Conservation (phyloP, 2,329 filamentous ascomycete species). For the Stromatinia cepivora region DNA sequence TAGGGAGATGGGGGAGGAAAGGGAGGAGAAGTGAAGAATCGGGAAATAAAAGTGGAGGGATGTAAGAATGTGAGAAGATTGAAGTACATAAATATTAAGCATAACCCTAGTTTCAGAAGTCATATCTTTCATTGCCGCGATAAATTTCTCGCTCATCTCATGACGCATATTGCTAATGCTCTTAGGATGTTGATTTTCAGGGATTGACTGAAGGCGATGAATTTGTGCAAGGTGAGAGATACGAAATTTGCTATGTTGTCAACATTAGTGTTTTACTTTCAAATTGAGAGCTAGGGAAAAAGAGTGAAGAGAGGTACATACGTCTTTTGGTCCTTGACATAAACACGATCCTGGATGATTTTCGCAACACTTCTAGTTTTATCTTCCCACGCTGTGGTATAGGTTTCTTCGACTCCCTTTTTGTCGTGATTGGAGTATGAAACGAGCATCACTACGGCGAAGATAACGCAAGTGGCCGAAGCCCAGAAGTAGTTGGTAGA, state of each 20-base stretch:
- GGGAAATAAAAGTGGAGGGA: background rate
- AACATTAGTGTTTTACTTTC: background rate
- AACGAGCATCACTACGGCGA: background rate
- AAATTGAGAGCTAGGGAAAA: background rate
- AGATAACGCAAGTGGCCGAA: background rate
- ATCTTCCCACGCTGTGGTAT: background rate
- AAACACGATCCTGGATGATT: background rate
- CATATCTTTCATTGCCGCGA: conserved; percentile 1
- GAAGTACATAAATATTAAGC: background rate
- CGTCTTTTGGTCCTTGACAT: background rate
- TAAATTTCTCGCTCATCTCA: background rate
- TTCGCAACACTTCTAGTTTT: background rate
- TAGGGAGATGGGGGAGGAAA: too few relatives aligned
- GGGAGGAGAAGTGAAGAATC: background rate
- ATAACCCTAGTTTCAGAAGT: background rate
- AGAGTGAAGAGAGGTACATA: background rate
- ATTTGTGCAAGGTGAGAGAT: background rate
- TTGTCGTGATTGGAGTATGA: background rate
- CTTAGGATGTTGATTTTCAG: background rate
- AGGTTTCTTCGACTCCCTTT: background rate
- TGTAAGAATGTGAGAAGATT: background rate
- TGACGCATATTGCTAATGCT: background rate
- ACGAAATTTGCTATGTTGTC: background rate
- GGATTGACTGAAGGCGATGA: background rate
- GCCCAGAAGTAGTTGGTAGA: background rate